Base-by-base conservation (phyloP, 352 stramenopile genomes). In the Elongisporangium undulatum region DNA sequence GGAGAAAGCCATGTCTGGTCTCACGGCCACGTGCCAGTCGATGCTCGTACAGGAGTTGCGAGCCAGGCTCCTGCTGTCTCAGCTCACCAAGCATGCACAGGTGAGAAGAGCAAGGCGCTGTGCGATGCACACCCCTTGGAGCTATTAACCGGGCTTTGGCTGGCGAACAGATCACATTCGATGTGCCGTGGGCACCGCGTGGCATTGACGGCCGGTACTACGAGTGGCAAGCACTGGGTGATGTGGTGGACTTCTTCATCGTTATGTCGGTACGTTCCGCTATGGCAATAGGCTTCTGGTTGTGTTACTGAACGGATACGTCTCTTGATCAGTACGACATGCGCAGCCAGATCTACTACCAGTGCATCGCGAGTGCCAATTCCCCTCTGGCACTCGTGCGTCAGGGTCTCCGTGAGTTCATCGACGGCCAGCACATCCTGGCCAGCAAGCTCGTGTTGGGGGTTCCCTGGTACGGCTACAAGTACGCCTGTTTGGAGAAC, bases 381-480 rank as follows among this genome's bases (percentile, higher is more conserved):
- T 83, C 89, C 4, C 90, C 92, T 0, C 69, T 80, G 15, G 69
- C 81, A 21, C 72, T 91, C 0, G 82, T 95, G 23, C 69, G 76
- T 34, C 71, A 92, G 51, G 90, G 92, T 0, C 62, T 97, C 4
- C 53, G 84, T 26, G 80, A 95, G 64, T 97, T 90, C 55, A 59
- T 92, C 20, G 53, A 87, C 13, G 80, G 76, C 41, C 75, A 84
- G 26, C 70, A 65, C 39, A 74, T 97, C 48, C 21, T 55, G 7
- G 68, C 84, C 4, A 50, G 63, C 17, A 96, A 98, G 67, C 68
- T 98, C 48, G 80, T 98, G 59, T 71, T 98, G 0, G 92, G 92
- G 10, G 67, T 97, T 41, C 90, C 90, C 4, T 97, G 90, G 90
- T 98, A 98, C 57, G 90, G 82, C 52, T 98, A 98, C 70, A 61